phyloP scores from a whole-genome alignment of 2,329 filamentous ascomycete species.

The Albifimbria verrucaria region DNA sequence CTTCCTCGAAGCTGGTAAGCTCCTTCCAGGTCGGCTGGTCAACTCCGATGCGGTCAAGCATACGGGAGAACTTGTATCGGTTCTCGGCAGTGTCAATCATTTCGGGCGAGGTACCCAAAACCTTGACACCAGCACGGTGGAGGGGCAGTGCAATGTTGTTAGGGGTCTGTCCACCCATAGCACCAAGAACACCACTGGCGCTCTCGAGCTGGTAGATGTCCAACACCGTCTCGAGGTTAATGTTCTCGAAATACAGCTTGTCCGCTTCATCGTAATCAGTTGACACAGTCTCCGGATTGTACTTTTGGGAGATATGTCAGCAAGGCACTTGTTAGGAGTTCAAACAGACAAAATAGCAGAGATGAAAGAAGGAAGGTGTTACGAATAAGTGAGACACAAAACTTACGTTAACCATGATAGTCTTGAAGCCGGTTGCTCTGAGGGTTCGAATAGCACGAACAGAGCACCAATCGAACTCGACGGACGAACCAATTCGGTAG shows the following conservation, averaged over 20 bases:
- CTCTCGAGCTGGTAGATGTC: conserved; percentile 91
- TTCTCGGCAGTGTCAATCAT: conserved; percentile 99
- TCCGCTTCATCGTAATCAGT: conserved; percentile 97
- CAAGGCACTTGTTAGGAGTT: conserved; percentile 5
- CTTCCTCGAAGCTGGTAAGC: conserved; percentile 90
- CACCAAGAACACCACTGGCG: conserved; percentile 81
- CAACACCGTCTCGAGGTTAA: conserved; percentile 83
- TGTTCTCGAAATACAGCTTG: conserved; percentile 93
- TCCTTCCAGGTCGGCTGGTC: conserved; percentile 99
- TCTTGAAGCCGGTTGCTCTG: conserved; percentile 80
- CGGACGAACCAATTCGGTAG: conserved; percentile 94
- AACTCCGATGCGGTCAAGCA: conserved; percentile 91
- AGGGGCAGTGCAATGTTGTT: conserved; percentile 96
- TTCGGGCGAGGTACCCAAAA: conserved; percentile 92
- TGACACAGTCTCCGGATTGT: conserved; percentile 84
- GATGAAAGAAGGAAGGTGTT: conserved; percentile 12
- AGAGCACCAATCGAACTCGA: conserved; percentile 99
- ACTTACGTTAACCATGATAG: conserved; percentile 78
- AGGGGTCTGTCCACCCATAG: conserved; percentile 95
- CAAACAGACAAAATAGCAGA: not conserved
- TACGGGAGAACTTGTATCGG: conserved; percentile 96
- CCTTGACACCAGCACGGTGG: conserved; percentile 83
- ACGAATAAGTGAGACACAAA: not conserved
- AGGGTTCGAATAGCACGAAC: conserved; percentile 91
- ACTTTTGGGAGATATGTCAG: conserved; percentile 26